Evolutionary conservation across 73 alveolate genomes (phyloP).

Genomic region (Urostyla sp.): DNA sequence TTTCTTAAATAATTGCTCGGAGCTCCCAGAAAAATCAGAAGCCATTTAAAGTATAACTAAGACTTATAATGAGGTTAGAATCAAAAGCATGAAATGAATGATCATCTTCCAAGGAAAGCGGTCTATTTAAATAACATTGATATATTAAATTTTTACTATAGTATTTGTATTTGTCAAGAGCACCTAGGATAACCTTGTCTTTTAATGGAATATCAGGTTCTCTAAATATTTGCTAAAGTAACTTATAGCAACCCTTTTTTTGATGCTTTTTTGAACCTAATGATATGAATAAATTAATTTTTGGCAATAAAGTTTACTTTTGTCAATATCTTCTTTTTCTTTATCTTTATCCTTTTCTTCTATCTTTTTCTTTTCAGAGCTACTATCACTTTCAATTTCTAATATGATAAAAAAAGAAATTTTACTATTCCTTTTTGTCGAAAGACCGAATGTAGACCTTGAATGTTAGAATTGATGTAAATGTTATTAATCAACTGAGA

Average conservation of each 20-base stretch:
- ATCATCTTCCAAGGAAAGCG: slow-evolving; percentile 83
- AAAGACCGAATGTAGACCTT: no score
- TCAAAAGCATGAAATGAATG: slow-evolving; percentile 74
- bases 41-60: slow-evolving; percentile 1
- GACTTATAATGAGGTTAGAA: slow-evolving; percentile 77
- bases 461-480: no score
- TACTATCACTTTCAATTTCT: no score
- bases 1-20: slow-evolving; percentile 70
- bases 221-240: slow-evolving; percentile 14
- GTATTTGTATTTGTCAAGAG: slow-evolving; percentile 81
- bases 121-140: slow-evolving; percentile 3
- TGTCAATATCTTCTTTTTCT: neutral
- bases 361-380: no score
- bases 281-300: no score
- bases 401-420: no score
- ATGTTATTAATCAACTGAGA: no score
- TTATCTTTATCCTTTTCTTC: neutral
- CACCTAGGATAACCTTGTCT: slow-evolving; percentile 76
- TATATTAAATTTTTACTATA: slow-evolving; percentile 56
- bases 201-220: slow-evolving; percentile 71
- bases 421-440: no score
- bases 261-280: no score
- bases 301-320: neutral
- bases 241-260: slow-evolving; percentile 4
- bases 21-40: slow-evolving; percentile 67